Evolutionary conservation across 495 filamentous ascomycete genomes (phyloP).

Genomic region (Penicillium arizonense): DNA sequence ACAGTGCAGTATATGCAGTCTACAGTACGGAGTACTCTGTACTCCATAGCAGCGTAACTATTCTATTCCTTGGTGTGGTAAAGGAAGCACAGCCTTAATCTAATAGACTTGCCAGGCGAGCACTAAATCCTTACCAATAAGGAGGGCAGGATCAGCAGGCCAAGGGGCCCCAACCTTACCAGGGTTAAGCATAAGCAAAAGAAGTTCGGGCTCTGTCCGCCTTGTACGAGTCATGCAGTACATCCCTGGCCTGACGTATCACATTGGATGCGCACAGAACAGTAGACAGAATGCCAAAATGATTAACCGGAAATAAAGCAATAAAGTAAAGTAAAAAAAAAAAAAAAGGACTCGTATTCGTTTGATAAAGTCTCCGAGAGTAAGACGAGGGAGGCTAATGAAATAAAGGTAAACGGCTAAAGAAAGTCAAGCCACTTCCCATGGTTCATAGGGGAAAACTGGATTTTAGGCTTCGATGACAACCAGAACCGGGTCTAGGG

Average conservation of each 20-base stretch:
- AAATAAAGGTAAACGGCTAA: constrained; percentile 6
- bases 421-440: constrained; percentile 7
- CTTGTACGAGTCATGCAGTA: constrained; percentile 22
- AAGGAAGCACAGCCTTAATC: constrained; percentile 18
- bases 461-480: constrained; percentile 27
- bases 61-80: no score
- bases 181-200: constrained; percentile 46
- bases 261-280: constrained; percentile 11
- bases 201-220: constrained; percentile 28
- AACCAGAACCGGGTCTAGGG: constrained; percentile 5
- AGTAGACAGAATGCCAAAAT: not conserved
- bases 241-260: constrained; percentile 26
- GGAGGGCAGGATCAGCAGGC: constrained; percentile 24
- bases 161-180: constrained; percentile 43
- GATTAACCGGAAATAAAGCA: not conserved
- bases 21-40: not conserved
- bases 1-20: no score
- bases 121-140: constrained; percentile 18
- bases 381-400: constrained; percentile 10
- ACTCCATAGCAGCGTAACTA: constrained; percentile 9
- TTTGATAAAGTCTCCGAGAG: constrained; percentile 18
- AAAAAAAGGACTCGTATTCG: constrained; percentile 22
- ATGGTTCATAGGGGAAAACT: constrained; percentile 13
- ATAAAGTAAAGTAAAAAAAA: not conserved
- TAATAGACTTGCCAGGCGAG: constrained; percentile 21